Conservation (phyloP, 1,284 basidiomycete species). For the Tilletia setariae region DNA sequence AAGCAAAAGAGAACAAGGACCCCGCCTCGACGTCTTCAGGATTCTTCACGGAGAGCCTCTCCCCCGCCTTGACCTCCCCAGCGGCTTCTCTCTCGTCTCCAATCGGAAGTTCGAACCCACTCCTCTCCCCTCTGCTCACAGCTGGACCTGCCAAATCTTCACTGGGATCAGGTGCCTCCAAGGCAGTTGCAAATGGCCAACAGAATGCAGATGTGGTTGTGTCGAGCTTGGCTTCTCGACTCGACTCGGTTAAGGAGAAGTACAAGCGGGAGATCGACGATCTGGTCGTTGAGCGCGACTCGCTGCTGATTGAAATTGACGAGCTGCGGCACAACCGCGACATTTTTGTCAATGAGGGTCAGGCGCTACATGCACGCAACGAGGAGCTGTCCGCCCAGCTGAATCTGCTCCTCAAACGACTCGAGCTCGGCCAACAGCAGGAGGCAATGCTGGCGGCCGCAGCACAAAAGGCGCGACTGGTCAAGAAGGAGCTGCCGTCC, state of each 20-base stretch:
- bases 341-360: conserved; percentile 83
- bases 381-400: conserved; percentile 85
- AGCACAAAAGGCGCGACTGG: background rate
- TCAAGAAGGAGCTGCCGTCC: conserved; percentile 13
- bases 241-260: conserved; percentile 81
- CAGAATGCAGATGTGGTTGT: conserved; percentile 56
- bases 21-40: too few species aligned
- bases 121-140: too few species aligned
- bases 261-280: conserved; percentile 83
- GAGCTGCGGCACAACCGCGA: conserved; percentile 84
- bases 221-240: conserved; percentile 75
- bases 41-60: too few species aligned
- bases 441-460: conserved; percentile 16
- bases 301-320: conserved; percentile 73
- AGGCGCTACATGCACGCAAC: conserved; percentile 82
- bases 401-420: conserved; percentile 58
- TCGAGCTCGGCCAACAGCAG: conserved; percentile 31
- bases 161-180: too few species aligned
- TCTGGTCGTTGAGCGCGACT: conserved; percentile 76
- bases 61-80: too few species aligned
- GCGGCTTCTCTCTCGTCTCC: too few species aligned
- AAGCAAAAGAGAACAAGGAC: too few species aligned
- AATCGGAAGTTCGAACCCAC: too few species aligned
- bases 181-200: background rate
- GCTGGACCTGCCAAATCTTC: too few species aligned